Conservation (phyloP, 2,329 filamentous ascomycete species). For the Westerdykella ornata region DNA sequence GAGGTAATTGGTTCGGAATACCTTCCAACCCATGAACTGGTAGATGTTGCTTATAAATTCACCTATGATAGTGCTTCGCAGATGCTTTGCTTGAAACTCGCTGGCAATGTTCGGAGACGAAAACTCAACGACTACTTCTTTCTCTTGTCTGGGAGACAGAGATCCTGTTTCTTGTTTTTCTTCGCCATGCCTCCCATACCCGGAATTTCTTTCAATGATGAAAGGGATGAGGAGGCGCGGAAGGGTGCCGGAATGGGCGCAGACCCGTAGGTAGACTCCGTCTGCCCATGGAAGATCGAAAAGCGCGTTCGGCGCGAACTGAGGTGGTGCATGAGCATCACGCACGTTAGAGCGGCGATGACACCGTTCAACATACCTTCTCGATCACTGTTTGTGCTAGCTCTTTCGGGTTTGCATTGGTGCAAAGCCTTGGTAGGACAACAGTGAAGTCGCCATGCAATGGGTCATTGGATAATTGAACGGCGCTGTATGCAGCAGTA, state of each 20-base stretch:
- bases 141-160: no score
- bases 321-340: not conserved
- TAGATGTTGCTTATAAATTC: slow-evolving; percentile 57
- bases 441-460: slow-evolving; percentile 25
- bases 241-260: slow-evolving; percentile 55
- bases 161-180: no score
- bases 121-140: slow-evolving; percentile 62
- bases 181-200: slow-evolving; percentile 48
- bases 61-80: slow-evolving; percentile 61
- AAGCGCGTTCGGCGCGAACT: slow-evolving; percentile 63
- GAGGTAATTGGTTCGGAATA: slow-evolving; percentile 58
- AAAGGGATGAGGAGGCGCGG: slow-evolving; percentile 55
- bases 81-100: slow-evolving; percentile 60
- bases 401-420: slow-evolving; percentile 16
- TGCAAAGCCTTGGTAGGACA: slow-evolving; percentile 22
- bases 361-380: slow-evolving; percentile 11
- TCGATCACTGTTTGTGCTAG: slow-evolving; percentile 15
- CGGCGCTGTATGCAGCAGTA: slow-evolving; percentile 17
- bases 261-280: slow-evolving; percentile 62
- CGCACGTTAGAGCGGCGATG: not conserved
- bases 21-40: slow-evolving; percentile 55
- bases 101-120: slow-evolving; percentile 71
- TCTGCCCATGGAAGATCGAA: slow-evolving; percentile 55
- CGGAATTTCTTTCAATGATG: slow-evolving; percentile 49
- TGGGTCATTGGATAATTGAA: slow-evolving; percentile 29